Evolutionary conservation across 2,329 filamentous ascomycete species (phyloP).

Genomic region (Neurospora sp.): DNA sequence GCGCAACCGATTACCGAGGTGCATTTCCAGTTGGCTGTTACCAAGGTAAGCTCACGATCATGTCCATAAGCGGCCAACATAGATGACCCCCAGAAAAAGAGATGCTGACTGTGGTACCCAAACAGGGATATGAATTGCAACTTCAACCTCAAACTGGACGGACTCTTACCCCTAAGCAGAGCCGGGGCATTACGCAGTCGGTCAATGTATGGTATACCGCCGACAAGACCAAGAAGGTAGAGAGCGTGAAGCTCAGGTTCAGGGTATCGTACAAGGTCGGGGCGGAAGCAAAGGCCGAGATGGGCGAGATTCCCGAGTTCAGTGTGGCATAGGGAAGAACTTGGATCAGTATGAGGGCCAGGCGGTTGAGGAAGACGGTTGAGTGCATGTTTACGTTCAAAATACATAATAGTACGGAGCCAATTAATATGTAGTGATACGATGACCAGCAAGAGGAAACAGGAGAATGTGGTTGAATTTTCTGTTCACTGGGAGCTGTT

Average conservation of each 20-base stretch:
- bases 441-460: background rate
- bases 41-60: constrained; percentile 53
- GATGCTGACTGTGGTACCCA: constrained; percentile 1
- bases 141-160: constrained; percentile 80
- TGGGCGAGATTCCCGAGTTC: constrained; percentile 74
- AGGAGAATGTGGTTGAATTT: background rate
- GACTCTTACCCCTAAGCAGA: constrained; percentile 61
- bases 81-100: background rate
- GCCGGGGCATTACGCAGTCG: constrained; percentile 67
- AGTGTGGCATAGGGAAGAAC: constrained; percentile 48
- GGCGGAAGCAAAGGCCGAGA: constrained; percentile 59
- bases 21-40: constrained; percentile 86
- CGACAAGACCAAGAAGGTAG: constrained; percentile 57
- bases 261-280: constrained; percentile 70
- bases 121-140: constrained; percentile 66
- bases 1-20: constrained; percentile 63
- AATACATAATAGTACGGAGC: background rate
- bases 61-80: background rate
- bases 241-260: constrained; percentile 82
- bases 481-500: background rate
- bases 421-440: background rate
- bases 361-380: background rate
- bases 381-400: background rate
- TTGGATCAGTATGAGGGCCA: background rate
- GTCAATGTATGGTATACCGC: constrained; percentile 68